Base-by-base conservation (phyloP, 2,329 filamentous ascomycete genomes). In the Diaporthe amygdali region DNA sequence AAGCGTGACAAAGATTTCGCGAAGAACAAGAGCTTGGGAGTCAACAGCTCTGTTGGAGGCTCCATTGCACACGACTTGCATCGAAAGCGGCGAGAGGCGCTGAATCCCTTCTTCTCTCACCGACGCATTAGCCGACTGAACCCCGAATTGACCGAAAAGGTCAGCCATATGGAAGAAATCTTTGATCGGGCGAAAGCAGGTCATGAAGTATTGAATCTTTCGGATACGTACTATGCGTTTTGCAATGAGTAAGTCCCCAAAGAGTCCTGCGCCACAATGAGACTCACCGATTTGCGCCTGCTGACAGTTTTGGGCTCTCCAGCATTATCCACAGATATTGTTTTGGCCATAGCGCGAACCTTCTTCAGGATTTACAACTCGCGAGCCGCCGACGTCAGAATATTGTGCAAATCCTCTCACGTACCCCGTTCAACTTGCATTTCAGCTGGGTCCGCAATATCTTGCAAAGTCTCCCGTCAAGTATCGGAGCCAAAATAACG, bases 81-180 rank as follows among this genome's bases (percentile, higher is more conserved):
- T 68, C 76, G 76, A 14, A 56, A 73, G 47, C 78, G 80, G 10
- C 77, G 80, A 6, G 74, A 76, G 8, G 75, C 78, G 9, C 74
- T 80, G 10, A 74, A 74, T 17, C 77, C 77, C 3, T 81, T 79
- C 67, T 82, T 82, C 73, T 77, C 76, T 49, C 77, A 75, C 54
- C 73, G 72, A 25, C 76, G 74, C 12, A 76, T 82, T 20, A 54
- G 72, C 1, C 70, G 71, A n/a, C 73, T 81, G 15, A 76, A 78
- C 67, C 67, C 74, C 2, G 51, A 78, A 46, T 76, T 81, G 55
- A 66, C 73, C 1, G 71, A 74, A 7, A 77, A 79, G 51, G 72
- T 78, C 7, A 64, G 72, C 7, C 73, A 75, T 41, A 32, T 80
- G 12, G 67, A 72, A 52, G 27, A 46, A 17, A 34, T 34, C 25